Percentiles rank a stretch among this genome's conserved stretches.
phyloP scores from a whole-genome alignment of 352 stramenopile genomes.

The Phytophthora nicotianae region DNA sequence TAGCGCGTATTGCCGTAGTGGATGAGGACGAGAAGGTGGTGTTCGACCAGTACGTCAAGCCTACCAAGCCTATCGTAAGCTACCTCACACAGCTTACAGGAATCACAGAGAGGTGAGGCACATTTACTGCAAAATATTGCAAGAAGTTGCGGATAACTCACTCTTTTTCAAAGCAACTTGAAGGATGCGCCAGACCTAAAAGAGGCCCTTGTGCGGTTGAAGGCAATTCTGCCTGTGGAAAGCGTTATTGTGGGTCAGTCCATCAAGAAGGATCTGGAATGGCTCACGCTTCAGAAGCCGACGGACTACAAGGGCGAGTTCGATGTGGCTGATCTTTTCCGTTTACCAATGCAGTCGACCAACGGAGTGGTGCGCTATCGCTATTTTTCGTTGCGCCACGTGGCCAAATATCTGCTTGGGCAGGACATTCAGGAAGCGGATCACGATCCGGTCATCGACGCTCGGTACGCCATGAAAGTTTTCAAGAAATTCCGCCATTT shows the following conservation, averaged over 20 bases:
- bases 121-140: neutral
- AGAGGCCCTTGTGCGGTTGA: slow-evolving; percentile 80
- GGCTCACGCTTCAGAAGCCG: slow-evolving; percentile 83
- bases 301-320: slow-evolving; percentile 89
- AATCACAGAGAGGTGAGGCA: slow-evolving; percentile 72
- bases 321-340: slow-evolving; percentile 86
- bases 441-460: slow-evolving; percentile 87
- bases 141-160: neutral
- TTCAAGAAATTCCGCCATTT: slow-evolving; percentile 87
- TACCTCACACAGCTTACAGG: slow-evolving; percentile 93
- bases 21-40: slow-evolving; percentile 87
- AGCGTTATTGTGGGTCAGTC: slow-evolving; percentile 92
- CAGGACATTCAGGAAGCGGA: slow-evolving; percentile 85
- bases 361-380: slow-evolving; percentile 81
- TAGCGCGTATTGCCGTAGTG: slow-evolving; percentile 90
- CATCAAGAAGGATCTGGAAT: slow-evolving; percentile 94
- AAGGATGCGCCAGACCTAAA: slow-evolving; percentile 68
- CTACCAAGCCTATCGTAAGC: slow-evolving; percentile 84
- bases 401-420: slow-evolving; percentile 82
- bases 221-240: slow-evolving; percentile 72
- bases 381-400: slow-evolving; percentile 87
- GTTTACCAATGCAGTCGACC: slow-evolving; percentile 72
- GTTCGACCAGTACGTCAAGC: slow-evolving; percentile 89
- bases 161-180: slow-evolving; percentile 51
- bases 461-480: slow-evolving; percentile 90